Evolutionary conservation across 345 rosid genomes (phyloP).

Genomic region (Sisymbrium altissimum): DNA sequence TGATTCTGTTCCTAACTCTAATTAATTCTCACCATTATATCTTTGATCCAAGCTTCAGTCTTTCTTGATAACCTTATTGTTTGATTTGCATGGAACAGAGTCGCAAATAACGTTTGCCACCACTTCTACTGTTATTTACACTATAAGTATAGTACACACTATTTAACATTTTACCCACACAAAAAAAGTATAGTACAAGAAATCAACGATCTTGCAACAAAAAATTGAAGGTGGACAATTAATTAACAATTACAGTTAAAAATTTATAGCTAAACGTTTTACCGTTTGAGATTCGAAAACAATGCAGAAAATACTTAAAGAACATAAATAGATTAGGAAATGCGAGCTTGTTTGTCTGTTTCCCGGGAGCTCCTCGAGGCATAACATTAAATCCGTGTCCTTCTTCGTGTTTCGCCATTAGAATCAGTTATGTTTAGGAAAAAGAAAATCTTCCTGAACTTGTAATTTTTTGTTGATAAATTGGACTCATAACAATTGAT

Average conservation of each 20-base stretch:
- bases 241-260: neutral
- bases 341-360: slow-evolving; percentile 24
- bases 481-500: neutral
- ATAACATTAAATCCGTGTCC: slow-evolving; percentile 29
- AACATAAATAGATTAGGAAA: neutral
- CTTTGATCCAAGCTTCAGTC: slow-evolving; percentile 9
- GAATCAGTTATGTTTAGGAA: neutral
- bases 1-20: neutral
- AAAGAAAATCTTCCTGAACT: neutral
- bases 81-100: neutral
- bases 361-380: slow-evolving; percentile 20
- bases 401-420: slow-evolving; percentile 27
- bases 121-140: neutral
- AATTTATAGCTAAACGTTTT: neutral
- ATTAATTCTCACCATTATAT: neutral
- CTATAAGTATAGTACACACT: neutral
- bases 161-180: too few relatives aligned
- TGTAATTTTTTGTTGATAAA: neutral
- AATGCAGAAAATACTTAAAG: neutral
- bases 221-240: neutral
- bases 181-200: neutral
- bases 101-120: neutral
- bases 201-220: neutral
- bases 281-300: slow-evolving; percentile 15
- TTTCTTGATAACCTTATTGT: neutral